A percentile compares a stretch with the other conserved stretches of the same genome.
phyloP scores from a whole-genome alignment of 2,329 filamentous ascomycete species.

The Neofusicoccum parvum region DNA sequence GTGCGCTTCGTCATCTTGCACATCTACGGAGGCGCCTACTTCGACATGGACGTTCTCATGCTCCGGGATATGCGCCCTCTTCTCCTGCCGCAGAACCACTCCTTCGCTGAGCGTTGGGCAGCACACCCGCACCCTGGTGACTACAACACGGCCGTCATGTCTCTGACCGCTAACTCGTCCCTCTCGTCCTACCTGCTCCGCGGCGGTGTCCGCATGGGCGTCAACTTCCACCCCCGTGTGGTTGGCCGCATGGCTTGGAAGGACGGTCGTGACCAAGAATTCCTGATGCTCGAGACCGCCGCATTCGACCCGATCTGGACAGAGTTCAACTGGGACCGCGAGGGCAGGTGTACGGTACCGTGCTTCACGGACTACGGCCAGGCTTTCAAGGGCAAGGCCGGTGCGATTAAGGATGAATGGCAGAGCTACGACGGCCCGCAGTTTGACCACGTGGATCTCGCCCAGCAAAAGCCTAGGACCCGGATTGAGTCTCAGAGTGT shows the following conservation, averaged over 20 bases:
- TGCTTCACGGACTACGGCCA: constrained; percentile 57
- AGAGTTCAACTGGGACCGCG: constrained; percentile 57
- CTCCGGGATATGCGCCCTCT: constrained; percentile 58
- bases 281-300: constrained; percentile 60
- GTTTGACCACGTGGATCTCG: constrained; percentile 38
- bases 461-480: constrained; percentile 22
- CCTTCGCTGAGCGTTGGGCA: constrained; percentile 59
- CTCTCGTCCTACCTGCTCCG: constrained; percentile 58
- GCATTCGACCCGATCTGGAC: constrained; percentile 62
- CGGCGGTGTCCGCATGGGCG: constrained; percentile 59
- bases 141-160: constrained; percentile 61
- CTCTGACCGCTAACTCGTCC: constrained; percentile 57
- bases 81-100: constrained; percentile 52
- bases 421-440: constrained; percentile 53
- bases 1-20: constrained; percentile 59
- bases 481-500: constrained; percentile 15
- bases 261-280: constrained; percentile 55
- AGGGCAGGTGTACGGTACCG: constrained; percentile 56
- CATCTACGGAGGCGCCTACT: constrained; percentile 57
- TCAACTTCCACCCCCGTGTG: constrained; percentile 60
- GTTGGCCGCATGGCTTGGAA: constrained; percentile 61
- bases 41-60: constrained; percentile 60
- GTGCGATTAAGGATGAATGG: constrained; percentile 55
- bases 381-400: constrained; percentile 53
- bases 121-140: constrained; percentile 56